Evolutionary conservation across 306 rosid species (phyloP).

Genomic region (Sicyos edulis): DNA sequence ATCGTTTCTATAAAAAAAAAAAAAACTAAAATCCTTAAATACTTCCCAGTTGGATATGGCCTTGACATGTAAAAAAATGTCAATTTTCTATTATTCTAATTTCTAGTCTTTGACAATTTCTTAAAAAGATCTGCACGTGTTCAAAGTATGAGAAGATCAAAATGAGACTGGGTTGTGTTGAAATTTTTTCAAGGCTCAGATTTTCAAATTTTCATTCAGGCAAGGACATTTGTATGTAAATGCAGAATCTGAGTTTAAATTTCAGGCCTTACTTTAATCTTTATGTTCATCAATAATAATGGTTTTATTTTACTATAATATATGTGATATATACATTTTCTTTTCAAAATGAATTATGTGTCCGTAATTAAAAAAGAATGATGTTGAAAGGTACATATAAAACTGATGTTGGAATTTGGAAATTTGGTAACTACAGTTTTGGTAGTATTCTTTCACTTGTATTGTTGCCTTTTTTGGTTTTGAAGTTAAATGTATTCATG

Average conservation of each 20-base stretch:
- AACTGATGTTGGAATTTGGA: not conserved
- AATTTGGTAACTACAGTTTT: not conserved
- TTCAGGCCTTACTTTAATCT: not conserved
- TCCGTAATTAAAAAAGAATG: not conserved
- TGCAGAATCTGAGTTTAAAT: not conserved
- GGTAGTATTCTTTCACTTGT: not conserved
- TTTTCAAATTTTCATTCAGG: not conserved
- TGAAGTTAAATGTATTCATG: not conserved
- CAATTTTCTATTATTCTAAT: not conserved
- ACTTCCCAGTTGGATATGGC: too few relatives aligned
- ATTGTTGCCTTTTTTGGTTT: not conserved
- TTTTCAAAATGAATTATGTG: not conserved
- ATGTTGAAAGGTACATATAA: not conserved
- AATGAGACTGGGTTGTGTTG: not conserved
- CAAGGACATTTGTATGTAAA: not conserved
- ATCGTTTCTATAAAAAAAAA: too few relatives aligned
- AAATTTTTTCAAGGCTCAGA: not conserved
- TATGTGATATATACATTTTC: not conserved
- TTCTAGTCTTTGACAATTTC: not conserved
- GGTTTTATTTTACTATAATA: not conserved
- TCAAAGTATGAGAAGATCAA: slow-evolving; percentile 10
- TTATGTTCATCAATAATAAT: not conserved
- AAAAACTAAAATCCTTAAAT: too few relatives aligned
- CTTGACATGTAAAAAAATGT: not conserved
- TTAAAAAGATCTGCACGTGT: not conserved